Evolutionary conservation across 768 basidiomycete species (phyloP), one percentile per base, ranked within the genome.

Genomic region (Tubosaeta brunneosetosa): DNA sequence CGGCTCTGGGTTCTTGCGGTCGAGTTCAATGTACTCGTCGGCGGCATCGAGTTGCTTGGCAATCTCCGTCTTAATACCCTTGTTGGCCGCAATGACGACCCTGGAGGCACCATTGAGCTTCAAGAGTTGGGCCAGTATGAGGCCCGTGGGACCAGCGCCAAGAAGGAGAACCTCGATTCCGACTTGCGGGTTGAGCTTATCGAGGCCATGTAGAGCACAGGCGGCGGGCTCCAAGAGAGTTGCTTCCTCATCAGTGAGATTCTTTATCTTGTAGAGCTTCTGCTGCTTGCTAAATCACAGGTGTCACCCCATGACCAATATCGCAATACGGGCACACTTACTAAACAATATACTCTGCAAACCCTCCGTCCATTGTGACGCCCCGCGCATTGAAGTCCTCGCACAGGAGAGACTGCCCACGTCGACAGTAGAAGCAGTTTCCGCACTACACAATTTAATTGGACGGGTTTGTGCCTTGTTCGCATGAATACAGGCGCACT

Each of bases 131-230:
- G 91, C 85, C 42, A 95, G 81, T 56, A 94, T 90, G 33, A 94
- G 78, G n/a, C 92, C 88, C 4, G 92, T 94, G 1, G 92, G 91
- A 12, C 92, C 92, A n/a, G 92, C 88, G 47, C 92, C 92, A 43
- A 94, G 77, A 33, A 94, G 74, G 48, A 95, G 81, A 17, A 88
- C 91, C 46, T 93, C 90, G 37, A 88, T 74, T 26, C 92, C 92
- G 53, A 93, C 88, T 4, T 85, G 82, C 1, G 89, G 85, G 51
- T 75, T 80, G 51, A 95, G 81, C 68, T 91, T 91, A 71, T 95
- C 92, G 55, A 94, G 83, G 6, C 92, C 92, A 66, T 95, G 92
- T 47, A 95, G 82, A 31, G 93, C 93, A 59, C 92, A 95, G 6
- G 92, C 86, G 4, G 91, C 89, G 37, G 93, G 93, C 65, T 94